phyloP scores from a whole-genome alignment of 148 eudicot species.

The Silene conica region DNA sequence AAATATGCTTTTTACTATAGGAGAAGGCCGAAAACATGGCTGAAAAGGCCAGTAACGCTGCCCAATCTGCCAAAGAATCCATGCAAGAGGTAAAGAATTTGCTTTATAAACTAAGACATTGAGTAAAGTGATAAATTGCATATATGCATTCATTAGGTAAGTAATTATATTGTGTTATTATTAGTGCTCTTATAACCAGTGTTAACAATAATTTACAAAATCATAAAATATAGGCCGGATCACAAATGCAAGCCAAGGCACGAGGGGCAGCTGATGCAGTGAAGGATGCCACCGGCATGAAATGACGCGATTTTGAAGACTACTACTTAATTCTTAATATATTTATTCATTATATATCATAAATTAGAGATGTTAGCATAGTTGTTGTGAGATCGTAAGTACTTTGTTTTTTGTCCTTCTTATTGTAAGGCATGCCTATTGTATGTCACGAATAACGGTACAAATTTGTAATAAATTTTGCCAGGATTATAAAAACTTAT shows the following conservation, averaged over 20 bases:
- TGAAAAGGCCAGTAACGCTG: conserved; percentile 50
- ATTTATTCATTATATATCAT: not conserved
- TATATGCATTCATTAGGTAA: too few species aligned
- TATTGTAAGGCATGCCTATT: not conserved
- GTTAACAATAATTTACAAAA: too few species aligned
- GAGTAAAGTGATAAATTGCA: too few species aligned
- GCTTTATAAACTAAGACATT: too few species aligned
- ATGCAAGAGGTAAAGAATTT: conserved; percentile 1
- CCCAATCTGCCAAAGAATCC: conserved; percentile 35
- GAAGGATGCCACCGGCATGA: conserved; percentile 39
- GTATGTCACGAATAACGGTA: too few species aligned
- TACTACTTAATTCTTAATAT: not conserved
- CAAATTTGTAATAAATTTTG: too few species aligned
- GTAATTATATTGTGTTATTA: too few species aligned
- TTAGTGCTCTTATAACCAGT: too few species aligned
- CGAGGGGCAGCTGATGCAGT: conserved; percentile 43
- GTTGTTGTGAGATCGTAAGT: not conserved
- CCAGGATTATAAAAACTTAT: too few species aligned
- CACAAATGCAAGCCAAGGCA: conserved; percentile 42
- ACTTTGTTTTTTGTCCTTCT: not conserved
- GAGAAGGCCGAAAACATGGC: conserved; percentile 58
- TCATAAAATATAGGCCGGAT: conserved; percentile 37
- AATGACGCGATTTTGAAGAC: not conserved
- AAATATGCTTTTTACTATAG: conserved; percentile 22
- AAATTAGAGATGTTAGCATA: not conserved